Conservation (phyloP, 2,329 filamentous ascomycete species). For the Onygena corvina region DNA sequence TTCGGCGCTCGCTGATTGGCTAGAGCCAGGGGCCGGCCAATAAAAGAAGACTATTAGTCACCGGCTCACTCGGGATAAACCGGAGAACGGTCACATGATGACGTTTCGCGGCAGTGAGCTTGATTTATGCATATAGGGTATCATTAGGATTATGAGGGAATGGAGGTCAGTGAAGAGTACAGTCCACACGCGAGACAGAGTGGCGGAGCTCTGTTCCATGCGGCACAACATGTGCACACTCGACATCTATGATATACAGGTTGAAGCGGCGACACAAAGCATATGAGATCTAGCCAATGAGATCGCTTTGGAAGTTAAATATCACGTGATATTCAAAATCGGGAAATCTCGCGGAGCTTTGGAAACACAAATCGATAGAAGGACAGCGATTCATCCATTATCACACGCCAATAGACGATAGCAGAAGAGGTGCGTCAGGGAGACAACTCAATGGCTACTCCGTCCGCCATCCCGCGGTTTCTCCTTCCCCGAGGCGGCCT, state of each 20-base stretch:
- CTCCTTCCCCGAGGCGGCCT: conserved; percentile 49
- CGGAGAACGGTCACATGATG: background rate
- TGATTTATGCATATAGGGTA: background rate
- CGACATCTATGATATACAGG: too few relatives aligned
- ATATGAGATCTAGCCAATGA: background rate
- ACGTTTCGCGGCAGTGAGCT: background rate
- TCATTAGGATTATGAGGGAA: too few relatives aligned
- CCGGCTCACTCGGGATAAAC: background rate
- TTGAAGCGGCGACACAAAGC: background rate
- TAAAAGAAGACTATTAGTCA: conserved; percentile 8
- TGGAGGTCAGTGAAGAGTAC: too few relatives aligned
- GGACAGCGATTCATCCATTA: background rate
- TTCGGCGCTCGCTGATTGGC: conserved; percentile 9
- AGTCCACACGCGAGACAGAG: too few relatives aligned
- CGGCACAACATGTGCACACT: too few relatives aligned
- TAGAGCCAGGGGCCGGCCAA: background rate
- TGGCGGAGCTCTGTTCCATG: too few relatives aligned
- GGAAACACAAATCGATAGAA: background rate
- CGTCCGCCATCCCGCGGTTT: conserved; percentile 47
- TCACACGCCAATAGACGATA: background rate
- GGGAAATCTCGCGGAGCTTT: background rate
- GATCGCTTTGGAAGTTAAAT: background rate
- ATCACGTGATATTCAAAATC: conserved; percentile 6
- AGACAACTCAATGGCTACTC: conserved; percentile 13
- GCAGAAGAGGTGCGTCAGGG: background rate